phyloP scores from a whole-genome alignment of 306 rosid species.

The Luffa aegyptiaca region DNA sequence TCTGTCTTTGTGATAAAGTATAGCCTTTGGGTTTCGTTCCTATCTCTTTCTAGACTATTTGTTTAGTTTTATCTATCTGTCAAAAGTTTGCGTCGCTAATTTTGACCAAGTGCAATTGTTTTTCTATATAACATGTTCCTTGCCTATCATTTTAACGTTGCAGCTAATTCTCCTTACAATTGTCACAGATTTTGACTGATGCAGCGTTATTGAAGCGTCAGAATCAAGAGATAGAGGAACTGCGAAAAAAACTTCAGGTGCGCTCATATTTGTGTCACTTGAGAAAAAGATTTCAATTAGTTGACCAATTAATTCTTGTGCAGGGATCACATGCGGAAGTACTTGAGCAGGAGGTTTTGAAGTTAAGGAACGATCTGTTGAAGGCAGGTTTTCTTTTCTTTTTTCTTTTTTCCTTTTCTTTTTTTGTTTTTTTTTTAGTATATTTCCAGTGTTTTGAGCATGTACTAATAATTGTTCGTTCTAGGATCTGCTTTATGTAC shows the following conservation, averaged over 20 bases:
- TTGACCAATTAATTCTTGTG: slow-evolving; percentile 11
- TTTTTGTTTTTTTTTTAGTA: background rate
- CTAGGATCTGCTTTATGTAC: background rate
- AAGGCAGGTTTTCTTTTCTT: slow-evolving; percentile 35
- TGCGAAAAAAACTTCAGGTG: slow-evolving; percentile 82
- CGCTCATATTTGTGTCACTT: slow-evolving; percentile 6
- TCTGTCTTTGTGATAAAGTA: background rate
- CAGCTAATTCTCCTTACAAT: slow-evolving; percentile 5
- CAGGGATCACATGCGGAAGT: slow-evolving; percentile 95
- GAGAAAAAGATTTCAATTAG: background rate
- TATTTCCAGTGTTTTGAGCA: background rate
- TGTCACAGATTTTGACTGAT: slow-evolving; percentile 74
- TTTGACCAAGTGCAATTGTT: background rate
- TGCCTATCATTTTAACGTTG: background rate
- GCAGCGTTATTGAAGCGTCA: slow-evolving; percentile 92
- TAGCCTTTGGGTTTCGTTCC: background rate
- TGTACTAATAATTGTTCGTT: background rate
- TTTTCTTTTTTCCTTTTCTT: background rate
- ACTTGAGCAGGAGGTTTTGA: slow-evolving; percentile 81
- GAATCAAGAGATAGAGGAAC: slow-evolving; percentile 83
- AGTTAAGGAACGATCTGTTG: slow-evolving; percentile 81
- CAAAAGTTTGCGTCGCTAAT: background rate
- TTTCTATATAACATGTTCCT: background rate
- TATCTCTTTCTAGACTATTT: background rate
- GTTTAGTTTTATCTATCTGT: background rate